These are phyloP conservation scores for Aspergillus amoenus DNA, from an alignment of 2,329 filamentous ascomycete genomes.

Conservation along the genomic window DNA sequence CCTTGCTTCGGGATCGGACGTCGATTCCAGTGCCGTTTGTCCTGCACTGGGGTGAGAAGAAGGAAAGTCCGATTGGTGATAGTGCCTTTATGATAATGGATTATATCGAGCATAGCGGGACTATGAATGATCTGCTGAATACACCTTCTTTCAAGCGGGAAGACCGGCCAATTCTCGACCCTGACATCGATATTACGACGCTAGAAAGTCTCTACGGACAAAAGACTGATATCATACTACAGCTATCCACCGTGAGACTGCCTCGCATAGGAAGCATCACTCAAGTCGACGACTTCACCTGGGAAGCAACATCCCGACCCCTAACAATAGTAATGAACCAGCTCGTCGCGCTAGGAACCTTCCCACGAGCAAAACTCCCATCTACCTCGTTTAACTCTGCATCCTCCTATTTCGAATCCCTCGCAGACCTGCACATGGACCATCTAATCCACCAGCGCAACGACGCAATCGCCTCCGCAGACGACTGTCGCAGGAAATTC, in stretches of 20 bases:
- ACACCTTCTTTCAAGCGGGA: constrained; percentile 13
- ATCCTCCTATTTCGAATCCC: constrained; percentile 39
- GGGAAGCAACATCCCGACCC: constrained; percentile 32
- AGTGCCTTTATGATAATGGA: constrained; percentile 40
- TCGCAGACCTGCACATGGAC: constrained; percentile 45
- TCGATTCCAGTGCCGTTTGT: constrained; percentile 20
- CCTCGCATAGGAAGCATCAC: constrained; percentile 12
- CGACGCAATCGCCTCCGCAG: constrained; percentile 31
- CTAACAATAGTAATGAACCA: constrained; percentile 46
- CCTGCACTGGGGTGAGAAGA: constrained; percentile 12
- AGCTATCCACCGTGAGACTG: constrained; percentile 5
- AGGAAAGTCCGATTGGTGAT: constrained; percentile 19
- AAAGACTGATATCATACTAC: constrained; percentile 10
- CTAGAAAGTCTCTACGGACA: constrained; percentile 28
- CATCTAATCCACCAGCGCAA: constrained; percentile 43
- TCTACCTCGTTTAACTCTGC: constrained; percentile 26
- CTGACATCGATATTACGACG: constrained; percentile 33
- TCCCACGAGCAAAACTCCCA: constrained; percentile 19
- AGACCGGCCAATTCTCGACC: constrained; percentile 24
- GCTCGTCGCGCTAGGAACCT: constrained; percentile 22
- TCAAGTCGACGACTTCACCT: constrained; percentile 16
- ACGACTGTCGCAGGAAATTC: constrained; percentile 22
- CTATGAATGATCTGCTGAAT: constrained; percentile 16
- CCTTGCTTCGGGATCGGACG: constrained; percentile 17
- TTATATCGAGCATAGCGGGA: constrained; percentile 21